Evolutionary conservation across 2,329 filamentous ascomycete genomes (phyloP).

Genomic region (Akanthomyces muscarius): DNA sequence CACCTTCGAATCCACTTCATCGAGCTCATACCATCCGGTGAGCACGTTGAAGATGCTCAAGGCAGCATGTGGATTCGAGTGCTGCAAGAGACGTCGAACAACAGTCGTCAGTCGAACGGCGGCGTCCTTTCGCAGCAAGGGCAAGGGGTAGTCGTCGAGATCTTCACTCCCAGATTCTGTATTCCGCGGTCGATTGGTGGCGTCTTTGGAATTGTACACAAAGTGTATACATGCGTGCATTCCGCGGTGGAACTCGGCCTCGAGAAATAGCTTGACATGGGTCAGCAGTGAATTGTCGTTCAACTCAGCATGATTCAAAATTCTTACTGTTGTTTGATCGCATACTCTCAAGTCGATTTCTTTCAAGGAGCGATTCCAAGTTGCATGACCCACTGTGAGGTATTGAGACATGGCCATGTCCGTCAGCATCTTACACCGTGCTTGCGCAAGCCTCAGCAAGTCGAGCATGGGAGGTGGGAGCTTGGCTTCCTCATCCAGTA

Average conservation of each 20-base stretch:
- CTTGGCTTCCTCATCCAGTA: background rate
- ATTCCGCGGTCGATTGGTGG: background rate
- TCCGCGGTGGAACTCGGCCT: slow-evolving; percentile 9
- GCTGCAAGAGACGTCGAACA: background rate
- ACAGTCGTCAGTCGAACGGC: background rate
- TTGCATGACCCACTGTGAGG: background rate
- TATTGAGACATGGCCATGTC: slow-evolving; percentile 12
- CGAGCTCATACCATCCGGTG: background rate
- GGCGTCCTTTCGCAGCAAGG: background rate
- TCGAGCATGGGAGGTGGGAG: background rate
- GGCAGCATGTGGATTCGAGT: background rate
- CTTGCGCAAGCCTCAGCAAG: background rate
- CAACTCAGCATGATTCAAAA: background rate
- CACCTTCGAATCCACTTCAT: background rate
- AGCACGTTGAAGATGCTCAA: background rate
- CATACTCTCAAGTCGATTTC: background rate
- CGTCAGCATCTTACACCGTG: slow-evolving; percentile 1
- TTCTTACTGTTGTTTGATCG: background rate
- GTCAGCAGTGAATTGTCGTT: background rate
- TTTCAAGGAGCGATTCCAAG: background rate
- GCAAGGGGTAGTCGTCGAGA: background rate
- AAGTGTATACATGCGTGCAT: slow-evolving; percentile 5
- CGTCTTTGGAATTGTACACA: background rate
- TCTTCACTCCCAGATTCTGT: background rate
- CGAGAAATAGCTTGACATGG: background rate